Base-by-base conservation (phyloP, 352 stramenopile genomes). In the Saprolegnia diclina region DNA sequence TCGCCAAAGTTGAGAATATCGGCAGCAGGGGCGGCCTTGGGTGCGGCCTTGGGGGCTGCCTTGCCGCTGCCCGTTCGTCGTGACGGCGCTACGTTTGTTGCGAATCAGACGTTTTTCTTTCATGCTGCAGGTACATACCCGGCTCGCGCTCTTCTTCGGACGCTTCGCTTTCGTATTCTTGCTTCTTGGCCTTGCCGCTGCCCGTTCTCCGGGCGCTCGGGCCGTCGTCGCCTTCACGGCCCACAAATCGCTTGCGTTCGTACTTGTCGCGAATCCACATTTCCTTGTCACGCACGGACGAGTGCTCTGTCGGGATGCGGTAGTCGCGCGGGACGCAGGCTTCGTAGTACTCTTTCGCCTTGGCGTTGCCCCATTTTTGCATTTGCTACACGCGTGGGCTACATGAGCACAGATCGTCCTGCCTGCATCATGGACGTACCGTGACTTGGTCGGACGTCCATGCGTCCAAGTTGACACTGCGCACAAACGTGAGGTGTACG, bases 401-500 rank as follows among this genome's bases (percentile, higher is more conserved):
- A n/a, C n/a, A n/a, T n/a, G n/a, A n/a, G n/a, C n/a, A n/a, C n/a
- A n/a, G n/a, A n/a, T n/a, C n/a, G n/a, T 26, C 14, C 7, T 11
- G n/a, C 5, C 54, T 1, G 37, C 42, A 45, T 16, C 7, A 67
- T 40, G 4, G 16, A 73, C 76, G 62, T 75, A 91, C 75, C 75
- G 77, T 72, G 57, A 95, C 88, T 76, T 97, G 90, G 26, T 97
- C 91, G 0, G 76, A 13, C 21, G 90, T 97, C 92, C 92, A 98
- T n/a, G 91, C 93, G 75, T 98, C 94, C 52, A 98, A 76, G 72
- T 96, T 96, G 18, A 95, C 87, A 38, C 85, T 96, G 32, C 92
- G 87, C 67, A 98, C 94, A 67, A 97, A 96, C 19, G 89, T 96
- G 40, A 98, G 72, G 74, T 98, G 93, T 35, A 97, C 89, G 64